Conservation (phyloP, 2,329 filamentous ascomycete species). For the Colletotrichum trifolii region DNA sequence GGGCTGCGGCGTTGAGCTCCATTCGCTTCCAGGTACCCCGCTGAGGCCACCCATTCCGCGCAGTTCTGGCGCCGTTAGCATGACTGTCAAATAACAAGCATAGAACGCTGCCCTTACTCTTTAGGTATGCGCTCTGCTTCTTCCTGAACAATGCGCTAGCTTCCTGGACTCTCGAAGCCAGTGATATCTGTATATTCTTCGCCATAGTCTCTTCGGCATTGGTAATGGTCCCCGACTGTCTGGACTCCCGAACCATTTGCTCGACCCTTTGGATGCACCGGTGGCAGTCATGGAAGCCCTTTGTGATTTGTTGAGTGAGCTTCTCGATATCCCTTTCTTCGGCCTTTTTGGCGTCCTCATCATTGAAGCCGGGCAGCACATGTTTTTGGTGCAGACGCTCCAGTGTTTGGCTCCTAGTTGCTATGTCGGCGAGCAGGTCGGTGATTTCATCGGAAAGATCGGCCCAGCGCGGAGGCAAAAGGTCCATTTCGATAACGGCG, state of each 20-base stretch:
- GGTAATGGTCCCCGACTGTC: slow-evolving; percentile 76
- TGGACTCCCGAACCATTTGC: slow-evolving; percentile 84
- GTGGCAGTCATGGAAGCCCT: slow-evolving; percentile 90
- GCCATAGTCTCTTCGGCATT: slow-evolving; percentile 95
- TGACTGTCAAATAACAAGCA: background rate
- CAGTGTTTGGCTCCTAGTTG: slow-evolving; percentile 83
- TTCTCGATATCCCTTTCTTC: slow-evolving; percentile 93
- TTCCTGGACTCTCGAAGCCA: slow-evolving; percentile 90
- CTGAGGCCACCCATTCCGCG: slow-evolving; percentile 74
- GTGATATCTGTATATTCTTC: slow-evolving; percentile 91
- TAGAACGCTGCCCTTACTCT: slow-evolving; percentile 69
- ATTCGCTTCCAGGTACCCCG: slow-evolving; percentile 59
- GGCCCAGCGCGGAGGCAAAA: slow-evolving; percentile 93
- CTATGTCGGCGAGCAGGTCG: slow-evolving; percentile 82
- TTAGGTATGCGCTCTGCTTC: slow-evolving; percentile 96
- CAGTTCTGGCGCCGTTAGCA: slow-evolving; percentile 66
- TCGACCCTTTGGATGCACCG: slow-evolving; percentile 89
- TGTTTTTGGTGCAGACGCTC: slow-evolving; percentile 98
- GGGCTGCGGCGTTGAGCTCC: slow-evolving; percentile 61
- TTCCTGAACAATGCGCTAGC: slow-evolving; percentile 93
- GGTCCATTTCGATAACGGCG: slow-evolving; percentile 97
- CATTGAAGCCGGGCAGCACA: slow-evolving; percentile 94
- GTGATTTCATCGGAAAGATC: slow-evolving; percentile 95
- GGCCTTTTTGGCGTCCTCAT: slow-evolving; percentile 86
- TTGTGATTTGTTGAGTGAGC: slow-evolving; percentile 90